Evolutionary conservation across 1,139 yeast species (phyloP), one percentile per base, ranked within the genome.

Genomic region (Blastobotrys illinoisensis): DNA sequence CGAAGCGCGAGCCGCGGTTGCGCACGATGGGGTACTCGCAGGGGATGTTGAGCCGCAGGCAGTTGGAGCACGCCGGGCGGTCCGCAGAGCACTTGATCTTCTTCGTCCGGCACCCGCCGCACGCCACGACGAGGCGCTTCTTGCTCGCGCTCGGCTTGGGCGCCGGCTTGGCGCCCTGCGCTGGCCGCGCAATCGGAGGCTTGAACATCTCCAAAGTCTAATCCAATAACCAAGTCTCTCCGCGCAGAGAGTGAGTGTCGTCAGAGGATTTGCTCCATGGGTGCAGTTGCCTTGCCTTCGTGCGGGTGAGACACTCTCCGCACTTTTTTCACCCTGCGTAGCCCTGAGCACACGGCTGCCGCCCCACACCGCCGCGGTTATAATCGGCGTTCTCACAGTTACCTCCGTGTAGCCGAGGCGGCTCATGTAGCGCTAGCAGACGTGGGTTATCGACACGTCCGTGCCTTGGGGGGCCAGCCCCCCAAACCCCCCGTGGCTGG

Each of bases 11-110:
- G 20, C 74, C 74, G 13, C 74, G 60, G 55, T 69, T 71, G 16
- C 71, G 65, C 45, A 69, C 66, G 28, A 67, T 64, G 2, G 74
- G 74, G 47, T 71, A 71, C 48, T 69, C 71, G 58, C 74, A 71
- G 1, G 67, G 67, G 7, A 69, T 64, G 50, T 68, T 63, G 23
- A 67, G 64, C 5, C 72, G 65, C 4, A 71, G 63, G 54, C 74
- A 71, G 58, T 69, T 67, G n/a, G 71, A 60, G 55, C 74, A 71
- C 2, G 73, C 74, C 1, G 74, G 74, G 7, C 74, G 63, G 47
- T 65, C 72, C 9, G 72, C 71, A 0, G 74, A 68, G 58, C 74
- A 71, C 55, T 69, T 69, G 58, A 70, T 69, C 62, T 71, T 71
- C 59, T 71, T 71, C 54, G 68, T 69, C 26, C 74, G 59, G 53